These are phyloP conservation scores for Phyllosticta citribraziliensis DNA, from an alignment of 2,329 filamentous ascomycete genomes.

Conservation along the genomic window DNA sequence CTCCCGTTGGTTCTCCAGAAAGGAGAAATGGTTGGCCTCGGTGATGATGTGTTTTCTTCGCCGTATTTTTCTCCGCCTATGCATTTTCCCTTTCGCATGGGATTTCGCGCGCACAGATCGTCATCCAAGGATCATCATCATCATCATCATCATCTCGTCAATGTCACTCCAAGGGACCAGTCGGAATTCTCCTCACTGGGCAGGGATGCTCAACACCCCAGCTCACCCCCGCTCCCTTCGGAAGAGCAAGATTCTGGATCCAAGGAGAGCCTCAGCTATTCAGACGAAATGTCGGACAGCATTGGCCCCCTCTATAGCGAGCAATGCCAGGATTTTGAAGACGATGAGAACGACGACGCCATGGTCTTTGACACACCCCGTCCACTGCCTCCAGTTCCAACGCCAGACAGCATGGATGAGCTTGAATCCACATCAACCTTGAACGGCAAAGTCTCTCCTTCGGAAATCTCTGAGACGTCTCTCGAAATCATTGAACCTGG, in stretches of 20 bases:
- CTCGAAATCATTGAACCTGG: not conserved
- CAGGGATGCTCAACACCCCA: not conserved
- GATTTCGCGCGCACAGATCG: conserved; percentile 16
- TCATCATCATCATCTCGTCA: not conserved
- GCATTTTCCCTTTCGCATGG: conserved; percentile 23
- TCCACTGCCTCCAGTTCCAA: conserved; percentile 4
- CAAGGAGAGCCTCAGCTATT: conserved; percentile 5
- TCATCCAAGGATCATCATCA: conserved; percentile 38
- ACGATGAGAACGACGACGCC: conserved; percentile 2
- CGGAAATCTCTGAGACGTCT: not conserved
- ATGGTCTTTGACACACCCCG: not conserved
- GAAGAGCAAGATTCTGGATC: not conserved
- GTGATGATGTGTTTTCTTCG: conserved; percentile 15
- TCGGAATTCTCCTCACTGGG: not conserved
- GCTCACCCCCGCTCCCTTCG: not conserved
- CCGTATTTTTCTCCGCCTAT: conserved; percentile 26
- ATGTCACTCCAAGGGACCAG: not conserved
- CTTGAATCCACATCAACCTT: not conserved
- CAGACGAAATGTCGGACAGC: conserved; percentile 12
- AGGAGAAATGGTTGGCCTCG: not conserved
- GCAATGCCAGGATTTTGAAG: conserved; percentile 2
- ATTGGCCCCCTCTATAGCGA: conserved; percentile 11
- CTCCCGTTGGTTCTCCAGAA: conserved; percentile 25
- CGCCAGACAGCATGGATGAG: conserved; percentile 1
- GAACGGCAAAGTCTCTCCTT: not conserved